Percentiles rank a stretch among this genome's conserved stretches.
Conservation (phyloP, 352 stramenopile genomes). For the Globisporangium perplexum region DNA sequence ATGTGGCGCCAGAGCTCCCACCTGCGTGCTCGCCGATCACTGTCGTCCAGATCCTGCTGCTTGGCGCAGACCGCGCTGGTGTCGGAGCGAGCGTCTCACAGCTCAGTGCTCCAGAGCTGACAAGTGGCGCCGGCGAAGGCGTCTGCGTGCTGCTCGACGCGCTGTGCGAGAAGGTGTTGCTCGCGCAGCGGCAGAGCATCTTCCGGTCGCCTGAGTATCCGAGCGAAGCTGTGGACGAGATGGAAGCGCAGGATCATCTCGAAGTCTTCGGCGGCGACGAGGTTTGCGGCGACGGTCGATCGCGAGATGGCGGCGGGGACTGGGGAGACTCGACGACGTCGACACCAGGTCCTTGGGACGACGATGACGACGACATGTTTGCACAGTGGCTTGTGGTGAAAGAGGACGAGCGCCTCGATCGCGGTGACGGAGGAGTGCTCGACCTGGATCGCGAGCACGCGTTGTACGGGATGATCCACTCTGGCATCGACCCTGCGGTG, state of each 20-base stretch:
- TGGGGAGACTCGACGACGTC: constrained; percentile 32
- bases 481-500: constrained; percentile 26
- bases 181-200: constrained; percentile 6
- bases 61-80: constrained; percentile 39
- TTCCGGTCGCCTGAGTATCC: constrained; percentile 24
- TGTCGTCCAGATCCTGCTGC: constrained; percentile 38
- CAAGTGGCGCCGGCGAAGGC: constrained; percentile 32
- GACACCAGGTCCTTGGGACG: constrained; percentile 4
- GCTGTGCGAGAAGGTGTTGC: constrained; percentile 34
- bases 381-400: constrained; percentile 39
- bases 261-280: constrained; percentile 26
- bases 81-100: constrained; percentile 19
- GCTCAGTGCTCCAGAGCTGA: constrained; percentile 37
- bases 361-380: constrained; percentile 28
- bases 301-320: constrained; percentile 1
- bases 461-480: constrained; percentile 32
- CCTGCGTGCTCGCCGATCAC: constrained; percentile 20
- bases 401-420: constrained; percentile 14
- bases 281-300: not conserved
- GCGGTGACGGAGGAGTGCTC: not conserved
- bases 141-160: constrained; percentile 48
- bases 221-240: constrained; percentile 31
- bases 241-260: constrained; percentile 35
- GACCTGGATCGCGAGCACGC: constrained; percentile 2
- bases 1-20: constrained; percentile 14